Conservation (phyloP, 2,329 filamentous ascomycete genomes). For the Dryadomyces quercus-mongolicae region DNA sequence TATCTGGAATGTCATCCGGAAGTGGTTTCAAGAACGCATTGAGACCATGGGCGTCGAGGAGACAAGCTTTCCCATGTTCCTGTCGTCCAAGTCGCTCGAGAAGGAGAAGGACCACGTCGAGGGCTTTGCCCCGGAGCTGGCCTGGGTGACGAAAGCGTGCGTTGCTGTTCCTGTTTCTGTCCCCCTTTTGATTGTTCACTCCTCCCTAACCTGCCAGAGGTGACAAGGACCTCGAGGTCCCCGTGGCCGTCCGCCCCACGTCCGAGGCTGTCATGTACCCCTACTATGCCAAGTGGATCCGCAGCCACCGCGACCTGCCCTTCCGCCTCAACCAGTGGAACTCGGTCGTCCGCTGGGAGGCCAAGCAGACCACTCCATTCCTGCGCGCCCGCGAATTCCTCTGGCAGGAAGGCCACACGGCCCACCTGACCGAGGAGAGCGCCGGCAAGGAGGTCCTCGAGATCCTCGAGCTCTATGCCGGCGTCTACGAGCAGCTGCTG, state of each 20-base stretch:
- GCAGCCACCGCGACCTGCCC: conserved; percentile 88
- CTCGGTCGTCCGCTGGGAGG: conserved; percentile 79
- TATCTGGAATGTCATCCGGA: conserved; percentile 53
- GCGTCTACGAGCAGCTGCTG: conserved; percentile 84
- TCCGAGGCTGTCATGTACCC: conserved; percentile 83
- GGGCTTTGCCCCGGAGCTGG: conserved; percentile 90
- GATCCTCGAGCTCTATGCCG: conserved; percentile 87
- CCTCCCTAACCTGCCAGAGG: conserved; percentile 40
- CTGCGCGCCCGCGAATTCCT: conserved; percentile 88
- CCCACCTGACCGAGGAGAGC: conserved; percentile 71
- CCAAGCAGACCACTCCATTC: conserved; percentile 84
- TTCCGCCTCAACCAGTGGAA: conserved; percentile 97
- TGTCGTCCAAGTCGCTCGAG: conserved; percentile 78
- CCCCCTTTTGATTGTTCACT: neutral
- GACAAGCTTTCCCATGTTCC: conserved; percentile 92
- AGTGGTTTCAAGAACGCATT: conserved; percentile 62
- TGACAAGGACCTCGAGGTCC: conserved; percentile 81
- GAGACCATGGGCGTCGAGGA: conserved; percentile 89
- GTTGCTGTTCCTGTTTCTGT: conserved; percentile 15
- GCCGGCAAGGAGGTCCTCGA: conserved; percentile 80
- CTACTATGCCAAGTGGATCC: conserved; percentile 95
- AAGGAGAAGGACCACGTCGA: conserved; percentile 94
- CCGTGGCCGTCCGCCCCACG: conserved; percentile 55
- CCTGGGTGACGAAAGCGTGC: conserved; percentile 77
- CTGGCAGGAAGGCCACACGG: conserved; percentile 93